Base-by-base conservation (phyloP, 1,139 yeast genomes). In the Debaryomyces robertsiae region DNA sequence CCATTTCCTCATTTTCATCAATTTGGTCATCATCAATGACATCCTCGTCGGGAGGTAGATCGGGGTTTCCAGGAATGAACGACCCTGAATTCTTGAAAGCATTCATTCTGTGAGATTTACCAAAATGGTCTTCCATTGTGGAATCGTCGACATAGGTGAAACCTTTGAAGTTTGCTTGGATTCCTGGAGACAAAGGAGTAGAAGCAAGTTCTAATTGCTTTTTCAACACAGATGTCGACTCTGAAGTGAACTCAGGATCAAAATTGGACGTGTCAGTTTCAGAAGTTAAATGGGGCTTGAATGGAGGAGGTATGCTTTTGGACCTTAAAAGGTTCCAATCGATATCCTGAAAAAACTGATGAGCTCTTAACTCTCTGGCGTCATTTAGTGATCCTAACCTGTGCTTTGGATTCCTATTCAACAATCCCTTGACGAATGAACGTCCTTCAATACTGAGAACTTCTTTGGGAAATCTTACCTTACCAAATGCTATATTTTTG, bases 401-500 rank as follows among this genome's bases (percentile, higher is more conserved):
- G 64, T 91, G 98, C 58, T 82, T 85, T 36, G 98, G 98, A 64
- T 93, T 93, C 66, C 98, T 81, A 67, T 93, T 93, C 57, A 93
- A 75, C 46, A 93, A 73, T 1, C 98, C 97, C 66, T 91, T 93
- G 41, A 93, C 98, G 61, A 93, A 93, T 6, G 93, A 83, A 47
- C 98, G 79, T 30, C 98, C 98, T 58, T 90, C 96, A 5, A 88
- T 77, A 41, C 95, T 85, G 45, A 93, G 72, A 9, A 93, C 94
- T 58, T 93, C 98, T 60, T 91, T 89, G 34, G 98, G 98, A 65
- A 93, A 93, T 55, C 96, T 77, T 23, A 93, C 98, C 62, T 93
- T 93, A 47, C 98, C 98, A 67, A 90, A 93, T 2, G 98, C 98
- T 67, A 93, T 93, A 65, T 93, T 93, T 68, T 91, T 91, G 70